Evolutionary conservation across 2,329 filamentous ascomycete species (phyloP).

Genomic region (Paraphaeosphaeria sporulosa): DNA sequence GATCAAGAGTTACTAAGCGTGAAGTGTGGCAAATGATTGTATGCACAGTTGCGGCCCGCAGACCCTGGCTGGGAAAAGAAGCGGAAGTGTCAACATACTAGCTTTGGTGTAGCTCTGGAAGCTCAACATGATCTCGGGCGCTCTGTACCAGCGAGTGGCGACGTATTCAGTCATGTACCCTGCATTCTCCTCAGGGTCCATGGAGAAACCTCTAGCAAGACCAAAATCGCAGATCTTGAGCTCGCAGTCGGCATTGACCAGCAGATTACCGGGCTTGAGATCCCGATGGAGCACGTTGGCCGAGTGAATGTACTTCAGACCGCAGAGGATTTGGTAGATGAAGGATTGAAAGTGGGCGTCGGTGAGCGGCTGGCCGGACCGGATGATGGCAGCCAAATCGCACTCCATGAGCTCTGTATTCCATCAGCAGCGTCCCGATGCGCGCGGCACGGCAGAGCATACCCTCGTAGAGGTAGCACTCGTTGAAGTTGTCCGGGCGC

Average conservation of each 20-base stretch:
- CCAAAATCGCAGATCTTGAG: slow-evolving; percentile 99
- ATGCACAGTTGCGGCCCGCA: slow-evolving; percentile 9
- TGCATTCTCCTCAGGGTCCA: slow-evolving; percentile 83
- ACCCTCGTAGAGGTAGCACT: slow-evolving; percentile 99
- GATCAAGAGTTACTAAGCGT: slow-evolving; percentile 13
- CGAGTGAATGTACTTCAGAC: slow-evolving; percentile 98
- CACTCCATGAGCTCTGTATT: slow-evolving; percentile 94
- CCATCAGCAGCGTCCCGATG: slow-evolving; percentile 29
- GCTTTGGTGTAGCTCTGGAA: slow-evolving; percentile 99
- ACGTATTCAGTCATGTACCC: slow-evolving; percentile 99
- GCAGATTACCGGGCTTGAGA: slow-evolving; percentile 93
- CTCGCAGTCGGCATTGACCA: slow-evolving; percentile 99
- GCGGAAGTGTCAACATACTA: slow-evolving; percentile 72
- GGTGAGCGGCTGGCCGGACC: slow-evolving; percentile 94
- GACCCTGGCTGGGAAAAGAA: neutral
- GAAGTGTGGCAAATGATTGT: slow-evolving; percentile 10
- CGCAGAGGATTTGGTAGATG: slow-evolving; percentile 99
- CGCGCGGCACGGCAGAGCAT: slow-evolving; percentile 12
- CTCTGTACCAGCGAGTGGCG: slow-evolving; percentile 97
- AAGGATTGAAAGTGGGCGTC: slow-evolving; percentile 99
- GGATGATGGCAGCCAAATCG: slow-evolving; percentile 96
- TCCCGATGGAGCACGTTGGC: slow-evolving; percentile 97
- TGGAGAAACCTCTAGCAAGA: slow-evolving; percentile 68
- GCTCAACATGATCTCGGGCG: slow-evolving; percentile 98
- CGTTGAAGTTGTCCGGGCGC: slow-evolving; percentile 96